Evolutionary conservation across 2,329 filamentous ascomycete genomes (phyloP).

Genomic region (Trichoderma arundinaceum): DNA sequence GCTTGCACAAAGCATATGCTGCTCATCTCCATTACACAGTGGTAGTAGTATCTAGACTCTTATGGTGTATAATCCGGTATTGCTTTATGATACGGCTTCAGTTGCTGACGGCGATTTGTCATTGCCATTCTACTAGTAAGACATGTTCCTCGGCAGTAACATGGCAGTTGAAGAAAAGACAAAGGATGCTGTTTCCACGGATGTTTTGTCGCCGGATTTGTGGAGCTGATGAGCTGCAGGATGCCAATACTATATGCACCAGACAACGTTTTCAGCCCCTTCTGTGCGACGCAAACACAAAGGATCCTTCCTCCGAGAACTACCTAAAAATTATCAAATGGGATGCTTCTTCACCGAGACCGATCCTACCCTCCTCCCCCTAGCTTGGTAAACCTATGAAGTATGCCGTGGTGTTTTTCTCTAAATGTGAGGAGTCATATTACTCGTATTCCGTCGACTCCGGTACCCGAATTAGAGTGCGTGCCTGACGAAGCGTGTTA

Average conservation of each 20-base stretch:
- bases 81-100: too few relatives aligned
- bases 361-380: neutral
- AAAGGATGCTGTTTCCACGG: too few relatives aligned
- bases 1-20: too few relatives aligned
- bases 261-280: neutral
- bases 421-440: neutral
- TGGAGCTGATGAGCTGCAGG: neutral
- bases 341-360: neutral
- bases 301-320: neutral
- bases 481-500: neutral
- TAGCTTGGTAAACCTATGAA: neutral
- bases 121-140: too few relatives aligned
- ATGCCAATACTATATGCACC: neutral
- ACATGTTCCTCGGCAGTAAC: too few relatives aligned
- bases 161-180: too few relatives aligned
- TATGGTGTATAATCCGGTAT: too few relatives aligned
- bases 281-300: conserved; percentile 9
- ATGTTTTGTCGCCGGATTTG: too few relatives aligned
- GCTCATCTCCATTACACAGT: too few relatives aligned
- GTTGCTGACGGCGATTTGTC: too few relatives aligned
- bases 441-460: neutral
- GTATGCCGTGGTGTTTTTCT: neutral
- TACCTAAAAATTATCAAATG: conserved; percentile 2
- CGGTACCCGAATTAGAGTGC: neutral
- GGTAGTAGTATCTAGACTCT: too few relatives aligned